Evolutionary conservation across 176 grass and related monocot species (phyloP).

Genomic region (Saccharum officinarum): DNA sequence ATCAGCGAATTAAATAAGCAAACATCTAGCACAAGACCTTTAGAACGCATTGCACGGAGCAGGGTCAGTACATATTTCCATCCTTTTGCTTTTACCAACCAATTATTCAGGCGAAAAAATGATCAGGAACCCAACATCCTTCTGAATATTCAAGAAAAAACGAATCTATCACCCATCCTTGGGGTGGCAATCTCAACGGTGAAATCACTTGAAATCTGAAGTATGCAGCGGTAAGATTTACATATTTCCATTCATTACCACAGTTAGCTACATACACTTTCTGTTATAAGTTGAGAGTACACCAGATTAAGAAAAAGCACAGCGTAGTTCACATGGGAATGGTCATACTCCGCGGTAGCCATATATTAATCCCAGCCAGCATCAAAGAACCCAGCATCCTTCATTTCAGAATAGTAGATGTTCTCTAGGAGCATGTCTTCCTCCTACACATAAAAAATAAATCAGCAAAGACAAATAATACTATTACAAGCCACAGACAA

Average conservation of each 20-base stretch:
- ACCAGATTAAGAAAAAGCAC: too few species aligned
- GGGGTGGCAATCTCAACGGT: neutral
- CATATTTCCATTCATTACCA: slow-evolving; percentile 50
- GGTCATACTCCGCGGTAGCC: neutral
- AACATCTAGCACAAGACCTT: too few species aligned
- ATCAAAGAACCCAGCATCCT: slow-evolving; percentile 99
- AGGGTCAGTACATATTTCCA: too few species aligned
- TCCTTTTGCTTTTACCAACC: too few species aligned
- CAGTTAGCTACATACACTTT: slow-evolving; percentile 48
- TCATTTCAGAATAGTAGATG: slow-evolving; percentile 99
- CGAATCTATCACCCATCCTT: neutral
- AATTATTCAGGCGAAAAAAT: too few species aligned
- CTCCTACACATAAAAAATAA: slow-evolving; percentile 56
- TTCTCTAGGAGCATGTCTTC: slow-evolving; percentile 96
- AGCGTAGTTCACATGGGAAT: slow-evolving; percentile 29
- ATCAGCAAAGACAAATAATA: slow-evolving; percentile 7
- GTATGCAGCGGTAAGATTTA: slow-evolving; percentile 35
- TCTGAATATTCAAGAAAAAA: too few species aligned
- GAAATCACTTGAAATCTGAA: neutral
- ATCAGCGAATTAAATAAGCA: too few species aligned
- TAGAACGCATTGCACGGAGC: too few species aligned
- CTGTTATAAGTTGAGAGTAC: slow-evolving; percentile 11
- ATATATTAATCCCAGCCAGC: slow-evolving; percentile 83
- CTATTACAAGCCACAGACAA: slow-evolving; percentile 3
- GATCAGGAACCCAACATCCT: too few species aligned